Base-by-base conservation (phyloP, 805 yeast species). In the Yamadazyma akitaensis region DNA sequence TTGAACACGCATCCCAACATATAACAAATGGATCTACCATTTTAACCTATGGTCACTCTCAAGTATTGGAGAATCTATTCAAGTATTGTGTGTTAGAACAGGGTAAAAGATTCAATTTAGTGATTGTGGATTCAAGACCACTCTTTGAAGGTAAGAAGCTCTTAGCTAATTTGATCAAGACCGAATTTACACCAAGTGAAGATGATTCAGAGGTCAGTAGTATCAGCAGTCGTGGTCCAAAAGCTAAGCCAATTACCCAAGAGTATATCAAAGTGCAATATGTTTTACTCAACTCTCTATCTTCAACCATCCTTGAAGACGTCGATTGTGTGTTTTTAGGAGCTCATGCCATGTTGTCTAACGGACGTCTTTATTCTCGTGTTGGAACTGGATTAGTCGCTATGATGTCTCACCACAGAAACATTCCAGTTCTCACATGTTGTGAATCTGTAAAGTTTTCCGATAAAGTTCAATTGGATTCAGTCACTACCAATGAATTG, bases 311-410 rank as follows among this genome's bases (percentile, higher is more conserved):
- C 9, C 76, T 94, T 57, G 86, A 84, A 55, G 90, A 88, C 63
- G 92, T 94, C 30, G 94, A 94, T 56, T 85, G 86, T 54, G 96
- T 94, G 6, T 85, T 94, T 64, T 72, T 94, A 31, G 99, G 99
- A 13, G 98, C 98, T 0, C 98, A 94, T 62, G 95, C 97, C 28
- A 90, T 94, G 88, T 76, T 94, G 47, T 89, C 97, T 8, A 94
- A 94, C 61, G 99, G 99, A 1, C 80, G 90, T 62, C 75, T 94
- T 47, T 90, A 88, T 61, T 87, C 97, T 1, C 80, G 99, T 51
- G 97, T 89, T 14, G 99, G 99, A 18, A 85, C 97, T 7, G 96
- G 97, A 0, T 72, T 91, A 67, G 80, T 94, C 39, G 96, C 98
- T 8, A 88, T 92, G 88, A 81, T 86, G 68, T 91, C 96, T 19